Base-by-base conservation (phyloP, 352 stramenopile species). In the Labyrinthula sp. region DNA sequence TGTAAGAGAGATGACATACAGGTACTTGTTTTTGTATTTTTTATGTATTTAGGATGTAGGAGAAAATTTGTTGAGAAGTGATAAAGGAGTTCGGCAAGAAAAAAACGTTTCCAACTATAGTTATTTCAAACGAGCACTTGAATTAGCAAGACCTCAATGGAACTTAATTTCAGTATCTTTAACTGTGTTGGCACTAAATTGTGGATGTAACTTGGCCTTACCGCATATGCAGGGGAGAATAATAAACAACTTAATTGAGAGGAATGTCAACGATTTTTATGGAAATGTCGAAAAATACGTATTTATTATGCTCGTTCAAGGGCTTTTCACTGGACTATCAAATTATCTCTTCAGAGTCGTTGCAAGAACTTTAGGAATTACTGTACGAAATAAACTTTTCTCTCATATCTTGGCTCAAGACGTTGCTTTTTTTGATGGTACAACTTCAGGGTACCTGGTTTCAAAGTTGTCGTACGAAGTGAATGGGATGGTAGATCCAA, bases 361-460 rank as follows among this genome's bases (percentile, higher is more conserved):
- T 15, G 48, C 30, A 8, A 45, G 52, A 34, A 39, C 43, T 20
- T 40, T 63, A 22, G 28, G 54, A 4, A 60, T 45, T 28, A 5
- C 6, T 15, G 38, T 61, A 22, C 55, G 55, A 33, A 61, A 58
- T 15, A 28, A 43, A 15, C 24, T 52, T 10, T 52, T 52, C 24
- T 31, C 58, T 5, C 57, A 45, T 2, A 65, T 78, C 14, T 37
- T 78, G 6, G 38, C 46, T 15, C 65, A 78, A 57, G 65, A 75
- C 36, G 66, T 73, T 39, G 58, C 58, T 15, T 78, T 71, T 41
- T 72, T 75, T 48, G 69, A 78, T 49, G 57, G 59, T 15, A 55
- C 59, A 34, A 57, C 68, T 28, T 68, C 62, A 23, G 69, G 69
- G 17, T 31, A 45, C 23, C 25, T 58, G 3, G 28, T 36, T n/a